Evolutionary conservation across 1,139 yeast species (phyloP).

Genomic region (Tardiomyces digboiensis): DNA sequence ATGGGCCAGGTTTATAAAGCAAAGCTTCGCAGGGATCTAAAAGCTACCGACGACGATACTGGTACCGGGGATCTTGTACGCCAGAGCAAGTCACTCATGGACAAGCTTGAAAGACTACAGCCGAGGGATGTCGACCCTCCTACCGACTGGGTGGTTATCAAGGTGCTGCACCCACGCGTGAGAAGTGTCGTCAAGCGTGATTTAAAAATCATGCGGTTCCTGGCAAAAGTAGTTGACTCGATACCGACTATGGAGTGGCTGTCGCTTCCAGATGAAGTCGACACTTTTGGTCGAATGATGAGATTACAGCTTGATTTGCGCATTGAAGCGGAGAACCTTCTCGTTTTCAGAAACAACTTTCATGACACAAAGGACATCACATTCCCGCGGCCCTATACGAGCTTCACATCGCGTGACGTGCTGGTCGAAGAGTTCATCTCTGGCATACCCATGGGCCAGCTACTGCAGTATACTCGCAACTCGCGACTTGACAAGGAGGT

Average conservation of each 20-base stretch:
- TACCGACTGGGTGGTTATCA: conserved; percentile 69
- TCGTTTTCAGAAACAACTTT: conserved; percentile 59
- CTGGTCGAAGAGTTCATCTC: conserved; percentile 78
- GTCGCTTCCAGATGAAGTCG: conserved; percentile 89
- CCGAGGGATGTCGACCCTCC: conserved; percentile 23
- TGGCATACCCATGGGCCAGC: conserved; percentile 72
- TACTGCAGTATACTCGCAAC: conserved; percentile 41
- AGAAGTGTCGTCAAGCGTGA: conserved; percentile 68
- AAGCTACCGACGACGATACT: neutral
- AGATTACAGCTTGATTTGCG: conserved; percentile 79
- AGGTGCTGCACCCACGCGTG: conserved; percentile 86
- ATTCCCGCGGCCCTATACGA: conserved; percentile 71
- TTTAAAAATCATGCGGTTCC: conserved; percentile 68
- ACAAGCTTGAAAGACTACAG: conserved; percentile 1
- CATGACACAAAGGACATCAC: conserved; percentile 49
- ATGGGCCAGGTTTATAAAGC: conserved; percentile 94
- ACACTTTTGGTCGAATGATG: conserved; percentile 81
- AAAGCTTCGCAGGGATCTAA: conserved; percentile 30
- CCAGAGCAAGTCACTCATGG: conserved; percentile 20
- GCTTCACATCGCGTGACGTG: conserved; percentile 60
- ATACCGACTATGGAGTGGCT: conserved; percentile 98
- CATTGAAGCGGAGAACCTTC: conserved; percentile 77
- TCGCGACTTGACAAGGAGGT: conserved; percentile 56
- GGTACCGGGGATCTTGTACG: conserved; percentile 10
- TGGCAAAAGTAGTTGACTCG: conserved; percentile 57